phyloP scores from a whole-genome alignment of 1,139 yeast genomes.

The Debaryomyces nepalensis region DNA sequence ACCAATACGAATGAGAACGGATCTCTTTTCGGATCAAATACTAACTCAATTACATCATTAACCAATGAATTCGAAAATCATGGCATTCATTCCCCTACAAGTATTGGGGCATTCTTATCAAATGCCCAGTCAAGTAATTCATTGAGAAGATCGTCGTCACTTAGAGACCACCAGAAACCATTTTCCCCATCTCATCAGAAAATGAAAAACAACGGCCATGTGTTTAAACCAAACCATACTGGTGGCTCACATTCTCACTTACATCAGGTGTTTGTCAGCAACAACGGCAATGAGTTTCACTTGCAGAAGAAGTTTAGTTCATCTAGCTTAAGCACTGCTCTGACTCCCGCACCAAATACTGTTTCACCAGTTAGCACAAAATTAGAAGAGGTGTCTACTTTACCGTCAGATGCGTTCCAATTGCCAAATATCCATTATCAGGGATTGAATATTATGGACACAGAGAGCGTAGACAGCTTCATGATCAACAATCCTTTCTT shows the following conservation, averaged over 20 bases:
- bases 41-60: constrained; percentile 29
- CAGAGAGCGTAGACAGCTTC: constrained; percentile 18
- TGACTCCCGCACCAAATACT: constrained; percentile 12
- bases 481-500: constrained; percentile 20
- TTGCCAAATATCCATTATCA: constrained; percentile 11
- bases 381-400: constrained; percentile 9
- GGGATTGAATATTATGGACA: constrained; percentile 20
- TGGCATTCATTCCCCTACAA: constrained; percentile 31
- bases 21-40: constrained; percentile 5
- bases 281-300: constrained; percentile 14
- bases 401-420: constrained; percentile 22
- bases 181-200: constrained; percentile 27
- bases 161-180: constrained; percentile 21
- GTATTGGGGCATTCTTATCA: constrained; percentile 17
- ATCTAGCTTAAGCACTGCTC: constrained; percentile 5
- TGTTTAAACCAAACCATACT: constrained; percentile 34
- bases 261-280: constrained; percentile 11
- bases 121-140: constrained; percentile 8
- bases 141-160: constrained; percentile 23
- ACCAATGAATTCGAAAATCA: constrained; percentile 36
- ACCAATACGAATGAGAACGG: constrained; percentile 2
- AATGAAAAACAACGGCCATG: constrained; percentile 34
- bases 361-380: constrained; percentile 3
- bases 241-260: constrained; percentile 14
- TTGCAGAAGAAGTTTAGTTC: constrained; percentile 12